Conservation (phyloP, 306 rosid species). For the Corylus avellana region DNA sequence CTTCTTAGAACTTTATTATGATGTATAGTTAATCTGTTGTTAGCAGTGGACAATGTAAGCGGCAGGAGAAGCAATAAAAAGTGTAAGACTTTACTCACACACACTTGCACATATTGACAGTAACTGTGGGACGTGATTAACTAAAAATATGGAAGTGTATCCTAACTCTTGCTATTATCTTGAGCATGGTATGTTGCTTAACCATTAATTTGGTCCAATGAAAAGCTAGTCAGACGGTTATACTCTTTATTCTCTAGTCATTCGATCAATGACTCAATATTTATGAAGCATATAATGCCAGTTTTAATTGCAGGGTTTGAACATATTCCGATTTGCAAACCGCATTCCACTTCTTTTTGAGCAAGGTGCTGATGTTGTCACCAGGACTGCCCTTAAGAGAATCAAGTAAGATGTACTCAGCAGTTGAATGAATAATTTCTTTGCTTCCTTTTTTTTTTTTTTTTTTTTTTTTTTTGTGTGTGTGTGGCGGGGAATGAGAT, state of each 20-base stretch:
- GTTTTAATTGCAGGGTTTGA: constrained; percentile 71
- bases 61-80: background rate
- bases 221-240: background rate
- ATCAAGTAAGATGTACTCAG: constrained; percentile 61
- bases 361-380: constrained; percentile 99
- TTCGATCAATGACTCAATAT: constrained; percentile 7
- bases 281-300: constrained; percentile 17
- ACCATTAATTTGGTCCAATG: background rate
- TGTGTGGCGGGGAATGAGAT: background rate
- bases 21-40: background rate
- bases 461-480: too few species aligned
- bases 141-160: background rate
- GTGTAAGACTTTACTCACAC: background rate
- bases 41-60: background rate
- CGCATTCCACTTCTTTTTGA: constrained; percentile 99
- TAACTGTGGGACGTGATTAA: background rate
- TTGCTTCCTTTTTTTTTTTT: constrained; percentile 6
- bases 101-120: background rate
- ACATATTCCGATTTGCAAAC: constrained; percentile 93
- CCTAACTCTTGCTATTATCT: background rate
- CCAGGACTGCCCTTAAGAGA: constrained; percentile 90
- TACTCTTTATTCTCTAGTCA: constrained; percentile 3
- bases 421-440: background rate
- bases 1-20: background rate
- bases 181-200: constrained; percentile 2